Evolutionary conservation across 208 protist genomes (phyloP), one percentile per base, ranked within the genome.

Genomic region (Trypanosomatidae sp.): DNA sequence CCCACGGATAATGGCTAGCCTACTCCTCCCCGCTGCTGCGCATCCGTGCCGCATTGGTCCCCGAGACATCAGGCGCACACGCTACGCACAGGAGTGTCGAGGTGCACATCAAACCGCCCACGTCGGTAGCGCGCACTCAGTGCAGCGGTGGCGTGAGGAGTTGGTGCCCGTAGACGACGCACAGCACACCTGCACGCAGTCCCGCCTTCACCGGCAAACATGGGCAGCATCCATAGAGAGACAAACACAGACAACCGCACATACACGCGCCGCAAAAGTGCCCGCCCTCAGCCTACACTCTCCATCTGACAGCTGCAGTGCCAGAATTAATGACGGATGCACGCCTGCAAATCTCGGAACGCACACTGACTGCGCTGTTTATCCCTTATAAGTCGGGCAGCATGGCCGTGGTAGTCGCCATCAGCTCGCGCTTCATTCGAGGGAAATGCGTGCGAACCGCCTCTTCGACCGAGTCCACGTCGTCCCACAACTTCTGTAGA

Each of bases 401-500:
- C 1, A 33, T 10, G 43, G 55, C 9, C 41, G 49, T 22, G 19
- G 7, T 19, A 0, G 58, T 59, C 19, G 53, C 70, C 41, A 60
- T 62, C 44, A 80, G 43, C 59, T 75, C 76, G 5, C 65, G 58
- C 65, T 76, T 33, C 47, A 80, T 47, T 12, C 70, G 70, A 7
- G 66, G 55, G 66, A 65, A 80, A 41, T 55, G 58, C 13, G 55
- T n/a, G 13, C 65, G 65, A 1, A 80, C 28, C 19, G 65, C 13
- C 36, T 67, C 10, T 59, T 80, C 66, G 1, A 72, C 41, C 8
- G 44, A 46, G 1, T 68, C 46, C 9, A 79, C 7, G n/a, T 73
- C 55, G 22, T 55, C 28, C 50, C 44, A 69, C 2, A 80, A 28
- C 2, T 28, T 19, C 41, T 36, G 10, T 22, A 71, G 56, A 17